Evolutionary conservation across 2,329 filamentous ascomycete genomes (phyloP), one percentile per base, ranked within the genome.

Genomic region (Rutstroemia sydowiana): DNA sequence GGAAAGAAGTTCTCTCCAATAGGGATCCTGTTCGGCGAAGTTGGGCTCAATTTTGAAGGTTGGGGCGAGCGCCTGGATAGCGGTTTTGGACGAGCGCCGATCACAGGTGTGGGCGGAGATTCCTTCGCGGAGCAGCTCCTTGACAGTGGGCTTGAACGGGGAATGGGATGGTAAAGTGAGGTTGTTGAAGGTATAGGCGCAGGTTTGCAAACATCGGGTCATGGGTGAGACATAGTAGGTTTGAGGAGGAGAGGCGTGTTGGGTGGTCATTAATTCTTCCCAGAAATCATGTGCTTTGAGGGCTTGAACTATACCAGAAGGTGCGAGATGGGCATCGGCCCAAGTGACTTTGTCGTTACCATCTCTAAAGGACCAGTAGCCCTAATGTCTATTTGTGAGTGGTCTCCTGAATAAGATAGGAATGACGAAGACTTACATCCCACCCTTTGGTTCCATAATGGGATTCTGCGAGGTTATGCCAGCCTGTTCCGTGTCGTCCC

Each of bases 31-130:
- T 63, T 87, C 82, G 0, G 71, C 63, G 60, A 88, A 87, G 0
- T 77, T 79, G 1, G 69, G 65, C 66, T 87, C 84, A 44, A 87
- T 78, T 2, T 57, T 61, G 64, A 75, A 84, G 3, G 61, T 64
- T 41, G 79, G 79, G 43, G 79, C 16, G 5, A 73, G 68, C 2
- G 66, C 54, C 9, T 66, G 66, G 57, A 87, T 81, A 44, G 73
- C 70, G 0, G 73, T 71, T 61, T 73, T 77, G 60, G 67, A 75
- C 31, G 75, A 77, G 6, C 84, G 73, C 20, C 77, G 74, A 66
- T 88, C 81, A 62, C 85, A 88, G 0, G 83, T 86, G 64, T 87
- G 85, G 36, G 81, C 78, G 49, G 79, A 83, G 50, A 87, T 78
- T 2, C 77, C 78, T 66, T 88, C 85, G 36, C 84, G 74, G 53